phyloP scores from a whole-genome alignment of 2,329 filamentous ascomycete species.

The Hymenoscyphus fructigenus region DNA sequence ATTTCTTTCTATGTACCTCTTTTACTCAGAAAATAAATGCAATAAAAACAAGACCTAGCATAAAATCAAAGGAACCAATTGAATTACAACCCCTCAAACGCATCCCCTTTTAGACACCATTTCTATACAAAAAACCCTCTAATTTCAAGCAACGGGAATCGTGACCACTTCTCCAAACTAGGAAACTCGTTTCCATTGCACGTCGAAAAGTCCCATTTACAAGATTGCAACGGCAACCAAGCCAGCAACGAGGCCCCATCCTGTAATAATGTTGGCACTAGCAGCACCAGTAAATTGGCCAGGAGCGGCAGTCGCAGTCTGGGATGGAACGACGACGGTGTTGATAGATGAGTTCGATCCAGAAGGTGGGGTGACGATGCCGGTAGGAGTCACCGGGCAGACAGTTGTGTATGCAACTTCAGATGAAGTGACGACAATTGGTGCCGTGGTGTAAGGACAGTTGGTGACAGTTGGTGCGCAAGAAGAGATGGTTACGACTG shows the following conservation, averaged over 20 bases:
- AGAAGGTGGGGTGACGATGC: background rate
- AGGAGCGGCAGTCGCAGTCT: background rate
- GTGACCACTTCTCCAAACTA: background rate
- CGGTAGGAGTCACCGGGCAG: conserved; percentile 1
- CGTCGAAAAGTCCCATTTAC: background rate
- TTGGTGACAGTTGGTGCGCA: conserved; percentile 5
- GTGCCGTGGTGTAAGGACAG: conserved; percentile 8
- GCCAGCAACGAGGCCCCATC: background rate
- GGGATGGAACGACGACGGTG: background rate
- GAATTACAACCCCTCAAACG: background rate
- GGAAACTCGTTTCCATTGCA: background rate
- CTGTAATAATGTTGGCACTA: background rate
- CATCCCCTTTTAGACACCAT: background rate
- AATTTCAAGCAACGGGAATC: background rate
- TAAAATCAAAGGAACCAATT: background rate
- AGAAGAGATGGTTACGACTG: conserved; percentile 2
- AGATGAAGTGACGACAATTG: background rate
- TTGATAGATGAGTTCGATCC: background rate
- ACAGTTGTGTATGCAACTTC: background rate
- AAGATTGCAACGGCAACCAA: background rate
- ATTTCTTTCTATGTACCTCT: background rate
- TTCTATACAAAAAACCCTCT: background rate
- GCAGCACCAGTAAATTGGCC: background rate
- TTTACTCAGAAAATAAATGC: background rate
- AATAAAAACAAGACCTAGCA: background rate